These are phyloP conservation scores for Puya raimondii DNA, from an alignment of 176 grass and related monocot species.

Conservation along the genomic window DNA sequence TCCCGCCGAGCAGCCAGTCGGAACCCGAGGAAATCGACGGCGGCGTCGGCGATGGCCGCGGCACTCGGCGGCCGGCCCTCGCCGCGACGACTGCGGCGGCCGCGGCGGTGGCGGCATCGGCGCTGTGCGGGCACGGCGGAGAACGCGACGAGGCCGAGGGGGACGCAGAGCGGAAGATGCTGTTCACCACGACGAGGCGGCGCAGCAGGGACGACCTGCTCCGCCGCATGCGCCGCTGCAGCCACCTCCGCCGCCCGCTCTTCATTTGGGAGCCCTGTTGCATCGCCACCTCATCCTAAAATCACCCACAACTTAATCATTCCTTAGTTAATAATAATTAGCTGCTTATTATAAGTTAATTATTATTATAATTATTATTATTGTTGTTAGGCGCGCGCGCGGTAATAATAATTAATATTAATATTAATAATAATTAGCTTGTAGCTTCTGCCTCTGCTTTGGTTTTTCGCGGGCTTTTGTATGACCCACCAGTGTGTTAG, in stretches of 20 bases:
- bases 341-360: no score
- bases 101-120: constrained; percentile 47
- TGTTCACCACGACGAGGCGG: constrained; percentile 60
- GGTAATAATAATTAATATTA: no score
- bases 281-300: constrained; percentile 47
- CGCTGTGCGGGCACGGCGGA: not conserved
- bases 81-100: constrained; percentile 1
- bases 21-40: not conserved
- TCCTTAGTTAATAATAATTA: no score
- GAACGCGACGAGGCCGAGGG: not conserved
- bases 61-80: not conserved
- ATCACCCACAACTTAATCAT: not conserved
- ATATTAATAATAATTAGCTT: no score
- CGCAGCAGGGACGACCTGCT: constrained; percentile 65
- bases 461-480: no score
- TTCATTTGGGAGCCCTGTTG: constrained; percentile 93
- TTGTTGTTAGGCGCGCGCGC: no score
- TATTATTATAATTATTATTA: no score
- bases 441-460: no score
- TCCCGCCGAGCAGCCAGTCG: constrained; percentile 18
- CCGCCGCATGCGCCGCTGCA: constrained; percentile 68
- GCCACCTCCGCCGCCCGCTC: constrained; percentile 56
- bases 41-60: constrained; percentile 10
- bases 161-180: constrained; percentile 39
- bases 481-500: no score